Conservation (phyloP, 2,329 filamentous ascomycete species). For the Cladosporium oxysporum region DNA sequence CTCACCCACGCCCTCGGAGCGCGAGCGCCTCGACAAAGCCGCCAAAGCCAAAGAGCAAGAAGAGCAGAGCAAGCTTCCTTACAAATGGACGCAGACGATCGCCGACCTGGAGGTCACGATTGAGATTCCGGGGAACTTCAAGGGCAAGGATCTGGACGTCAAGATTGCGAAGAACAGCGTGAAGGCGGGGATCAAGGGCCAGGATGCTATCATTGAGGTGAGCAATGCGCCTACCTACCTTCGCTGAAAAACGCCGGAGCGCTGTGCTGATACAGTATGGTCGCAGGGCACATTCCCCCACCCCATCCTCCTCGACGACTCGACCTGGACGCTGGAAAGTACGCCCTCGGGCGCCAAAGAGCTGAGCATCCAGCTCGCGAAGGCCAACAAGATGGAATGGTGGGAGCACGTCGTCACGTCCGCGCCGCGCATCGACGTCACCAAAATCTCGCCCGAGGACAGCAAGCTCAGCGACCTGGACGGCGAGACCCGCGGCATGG, state of each 20-base stretch:
- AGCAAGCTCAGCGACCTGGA: conserved; percentile 90
- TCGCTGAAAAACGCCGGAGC: conserved; percentile 11
- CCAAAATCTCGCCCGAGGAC: conserved; percentile 91
- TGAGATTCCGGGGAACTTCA: conserved; percentile 76
- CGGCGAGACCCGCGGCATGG: conserved; percentile 92
- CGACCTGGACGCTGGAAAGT: conserved; percentile 86
- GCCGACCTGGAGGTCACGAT: conserved; percentile 80
- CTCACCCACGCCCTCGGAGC: conserved; percentile 56
- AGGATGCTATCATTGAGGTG: conserved; percentile 80
- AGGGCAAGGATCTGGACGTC: conserved; percentile 80
- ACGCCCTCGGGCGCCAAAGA: conserved; percentile 66
- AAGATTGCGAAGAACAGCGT: conserved; percentile 78
- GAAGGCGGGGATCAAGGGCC: conserved; percentile 81
- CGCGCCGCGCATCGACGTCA: conserved; percentile 90
- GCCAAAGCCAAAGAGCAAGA: conserved; percentile 71
- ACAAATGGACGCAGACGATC: conserved; percentile 97
- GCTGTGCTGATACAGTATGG: neutral
- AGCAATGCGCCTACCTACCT: neutral
- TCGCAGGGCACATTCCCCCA: conserved; percentile 80
- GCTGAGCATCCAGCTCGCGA: conserved; percentile 88
- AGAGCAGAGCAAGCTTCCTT: conserved; percentile 88
- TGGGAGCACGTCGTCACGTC: conserved; percentile 88
- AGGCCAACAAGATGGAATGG: conserved; percentile 97
- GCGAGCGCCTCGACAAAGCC: conserved; percentile 57
- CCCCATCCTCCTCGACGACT: conserved; percentile 78